Conservation (phyloP, 768 basidiomycete genomes). For the Tylopilus balloui region DNA sequence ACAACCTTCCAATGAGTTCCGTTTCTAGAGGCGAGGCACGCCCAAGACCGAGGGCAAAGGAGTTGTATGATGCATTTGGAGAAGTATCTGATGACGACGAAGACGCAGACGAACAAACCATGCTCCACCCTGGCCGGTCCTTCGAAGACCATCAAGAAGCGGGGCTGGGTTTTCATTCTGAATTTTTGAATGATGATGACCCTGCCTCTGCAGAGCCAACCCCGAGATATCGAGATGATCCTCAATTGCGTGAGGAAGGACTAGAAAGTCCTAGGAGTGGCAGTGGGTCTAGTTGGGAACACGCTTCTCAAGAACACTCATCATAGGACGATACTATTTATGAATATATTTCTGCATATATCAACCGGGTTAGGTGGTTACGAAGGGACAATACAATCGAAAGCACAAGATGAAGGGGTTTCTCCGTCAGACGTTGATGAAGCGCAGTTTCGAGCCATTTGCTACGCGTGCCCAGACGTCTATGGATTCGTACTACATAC, state of each 20-base stretch:
- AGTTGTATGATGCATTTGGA: constrained; percentile 95
- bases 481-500: constrained; percentile 76
- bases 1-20: constrained; percentile 75
- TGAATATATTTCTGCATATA: constrained; percentile 22
- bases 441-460: constrained; percentile 75
- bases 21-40: constrained; percentile 42
- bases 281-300: constrained; percentile 70
- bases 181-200: constrained; percentile 80
- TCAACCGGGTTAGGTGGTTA: constrained; percentile 6
- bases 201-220: constrained; percentile 30
- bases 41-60: constrained; percentile 61
- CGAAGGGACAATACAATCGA: constrained; percentile 14
- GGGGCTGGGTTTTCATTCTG: constrained; percentile 63
- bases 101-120: constrained; percentile 69
- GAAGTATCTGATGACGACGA: constrained; percentile 84
- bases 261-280: constrained; percentile 36
- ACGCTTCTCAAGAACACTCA: constrained; percentile 45
- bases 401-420: constrained; percentile 1
- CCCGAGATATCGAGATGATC: constrained; percentile 52
- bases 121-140: constrained; percentile 41
- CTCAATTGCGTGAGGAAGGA: constrained; percentile 25
- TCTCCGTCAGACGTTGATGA: constrained; percentile 38
- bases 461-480: constrained; percentile 80
- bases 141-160: constrained; percentile 35
- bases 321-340: constrained; percentile 17